These are phyloP conservation scores for Lactuca saligna DNA, from an alignment of 129 eudicot genomes.

Conservation along the genomic window DNA sequence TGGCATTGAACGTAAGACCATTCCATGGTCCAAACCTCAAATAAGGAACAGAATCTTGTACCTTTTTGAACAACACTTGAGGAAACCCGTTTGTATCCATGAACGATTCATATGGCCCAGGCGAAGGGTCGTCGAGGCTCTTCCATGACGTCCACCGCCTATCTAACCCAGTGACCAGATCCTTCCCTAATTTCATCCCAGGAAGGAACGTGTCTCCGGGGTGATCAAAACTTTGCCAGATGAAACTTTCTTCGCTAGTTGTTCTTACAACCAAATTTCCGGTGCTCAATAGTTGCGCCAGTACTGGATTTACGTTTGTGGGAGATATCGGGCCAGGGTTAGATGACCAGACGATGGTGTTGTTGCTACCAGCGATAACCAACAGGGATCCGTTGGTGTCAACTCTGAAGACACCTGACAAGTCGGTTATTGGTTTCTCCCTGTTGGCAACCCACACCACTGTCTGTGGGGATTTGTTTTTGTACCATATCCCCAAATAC, in stretches of 20 bases:
- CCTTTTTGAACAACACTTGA: neutral
- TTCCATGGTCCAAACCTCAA: slow-evolving; percentile 44
- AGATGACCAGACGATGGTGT: slow-evolving; percentile 24
- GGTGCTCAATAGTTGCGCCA: slow-evolving; percentile 24
- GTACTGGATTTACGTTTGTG: slow-evolving; percentile 20
- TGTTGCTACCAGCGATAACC: slow-evolving; percentile 3
- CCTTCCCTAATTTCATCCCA: slow-evolving; percentile 42
- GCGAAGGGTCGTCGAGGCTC: slow-evolving; percentile 35
- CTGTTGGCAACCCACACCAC: slow-evolving; percentile 49
- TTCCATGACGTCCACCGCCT: slow-evolving; percentile 33
- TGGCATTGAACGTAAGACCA: slow-evolving; percentile 37
- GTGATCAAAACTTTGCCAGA: slow-evolving; percentile 47
- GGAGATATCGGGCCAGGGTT: neutral
- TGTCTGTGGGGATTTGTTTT: slow-evolving; percentile 17
- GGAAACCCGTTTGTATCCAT: slow-evolving; percentile 41
- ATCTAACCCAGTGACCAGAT: slow-evolving; percentile 18
- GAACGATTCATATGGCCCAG: slow-evolving; percentile 3
- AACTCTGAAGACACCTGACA: slow-evolving; percentile 22
- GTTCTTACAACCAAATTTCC: slow-evolving; percentile 37
- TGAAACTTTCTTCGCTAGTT: neutral
- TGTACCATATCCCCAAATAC: slow-evolving; percentile 42
- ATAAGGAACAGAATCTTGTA: neutral
- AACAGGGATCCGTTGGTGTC: slow-evolving; percentile 17
- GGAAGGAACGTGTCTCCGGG: slow-evolving; percentile 32
- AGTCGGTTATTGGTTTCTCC: slow-evolving; percentile 26